Evolutionary conservation across 1,139 yeast genomes (phyloP), one percentile per base, ranked within the genome.

Genomic region (Insectozyma bohioensis): DNA sequence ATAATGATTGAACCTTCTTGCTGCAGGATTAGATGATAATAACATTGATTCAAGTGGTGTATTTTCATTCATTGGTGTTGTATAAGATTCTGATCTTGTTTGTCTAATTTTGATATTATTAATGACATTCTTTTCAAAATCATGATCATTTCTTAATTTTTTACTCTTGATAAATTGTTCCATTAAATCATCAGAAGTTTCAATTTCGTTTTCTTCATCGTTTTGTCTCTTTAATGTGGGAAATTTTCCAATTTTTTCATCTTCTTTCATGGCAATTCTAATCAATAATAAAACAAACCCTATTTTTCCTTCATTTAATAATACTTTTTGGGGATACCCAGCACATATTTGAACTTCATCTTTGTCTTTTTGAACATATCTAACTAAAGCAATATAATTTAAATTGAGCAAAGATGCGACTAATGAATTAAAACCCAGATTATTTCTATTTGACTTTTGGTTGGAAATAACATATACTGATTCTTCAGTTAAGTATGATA

Each of bases 191-290:
- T 39, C 47, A 1, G 26, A 28, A 4, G 22, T 10, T 6, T 30
- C 23, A 15, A 25, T 21, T 6, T 28, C 24, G 2, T 23, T 10
- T 6, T 34, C 32, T 5, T 34, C 29, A n/a, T n/a, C n/a, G n/a
- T n/a, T n/a, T 12, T 16, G 21, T 12, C 28, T 24, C 7, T 31
- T 35, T 30, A 85, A 54, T 14, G 62, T 60, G 0, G 85, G 81
- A 45, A 85, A 83, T 28, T 66, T 65, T 11, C 84, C 78, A 10
- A 74, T 61, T 42, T 82, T 77, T 44, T 78, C 83, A 51, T 90
- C 97, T 46, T 87, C 95, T 20, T 73, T 72, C 55, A 76, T 85
- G 1, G 97, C 95, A n/a, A 88, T 52, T 26, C 80, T 63, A 5
- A 61, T 55, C 43, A 69, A 49, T 3, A 60, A 48, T 36, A 73